phyloP scores from a whole-genome alignment of 129 eudicot genomes.

The Lactuca sativa region DNA sequence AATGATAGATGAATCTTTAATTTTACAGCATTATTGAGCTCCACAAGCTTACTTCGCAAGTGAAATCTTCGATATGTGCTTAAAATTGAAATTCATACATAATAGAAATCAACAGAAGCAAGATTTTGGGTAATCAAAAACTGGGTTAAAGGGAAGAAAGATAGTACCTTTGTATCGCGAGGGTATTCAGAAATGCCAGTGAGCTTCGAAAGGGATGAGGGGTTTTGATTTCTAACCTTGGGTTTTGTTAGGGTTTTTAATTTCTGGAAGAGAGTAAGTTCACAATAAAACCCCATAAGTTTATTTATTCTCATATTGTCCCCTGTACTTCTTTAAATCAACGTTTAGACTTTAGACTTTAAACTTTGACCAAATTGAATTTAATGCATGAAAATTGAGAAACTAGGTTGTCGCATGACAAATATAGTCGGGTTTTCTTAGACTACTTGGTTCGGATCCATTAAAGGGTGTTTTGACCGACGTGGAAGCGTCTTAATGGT shows the following conservation, averaged over 20 bases:
- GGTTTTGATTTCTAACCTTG: background rate
- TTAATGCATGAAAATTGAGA: background rate
- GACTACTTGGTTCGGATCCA: too few species aligned
- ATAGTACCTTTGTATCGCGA: slow-evolving; percentile 15
- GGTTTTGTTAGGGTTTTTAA: slow-evolving; percentile 26
- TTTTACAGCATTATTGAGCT: slow-evolving; percentile 51
- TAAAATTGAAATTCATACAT: background rate
- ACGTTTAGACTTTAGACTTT: background rate
- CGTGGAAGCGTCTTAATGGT: too few species aligned
- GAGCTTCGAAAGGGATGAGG: background rate
- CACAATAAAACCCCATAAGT: slow-evolving; percentile 10
- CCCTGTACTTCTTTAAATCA: background rate
- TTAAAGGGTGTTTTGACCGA: too few species aligned
- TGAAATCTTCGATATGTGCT: slow-evolving; percentile 54
- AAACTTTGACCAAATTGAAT: background rate
- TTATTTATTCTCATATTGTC: background rate
- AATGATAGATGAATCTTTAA: slow-evolving; percentile 17
- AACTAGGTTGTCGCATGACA: background rate
- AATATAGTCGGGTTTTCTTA: too few species aligned
- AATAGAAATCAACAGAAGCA: background rate
- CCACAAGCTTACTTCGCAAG: slow-evolving; percentile 32
- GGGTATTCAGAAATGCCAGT: background rate
- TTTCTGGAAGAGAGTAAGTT: background rate
- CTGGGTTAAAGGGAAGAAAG: slow-evolving; percentile 8
- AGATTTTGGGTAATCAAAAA: background rate